A percentile compares a stretch with the other conserved stretches of the same genome.
Conservation (phyloP, 2,329 filamentous ascomycete genomes). For the Microascus cirrosus region DNA sequence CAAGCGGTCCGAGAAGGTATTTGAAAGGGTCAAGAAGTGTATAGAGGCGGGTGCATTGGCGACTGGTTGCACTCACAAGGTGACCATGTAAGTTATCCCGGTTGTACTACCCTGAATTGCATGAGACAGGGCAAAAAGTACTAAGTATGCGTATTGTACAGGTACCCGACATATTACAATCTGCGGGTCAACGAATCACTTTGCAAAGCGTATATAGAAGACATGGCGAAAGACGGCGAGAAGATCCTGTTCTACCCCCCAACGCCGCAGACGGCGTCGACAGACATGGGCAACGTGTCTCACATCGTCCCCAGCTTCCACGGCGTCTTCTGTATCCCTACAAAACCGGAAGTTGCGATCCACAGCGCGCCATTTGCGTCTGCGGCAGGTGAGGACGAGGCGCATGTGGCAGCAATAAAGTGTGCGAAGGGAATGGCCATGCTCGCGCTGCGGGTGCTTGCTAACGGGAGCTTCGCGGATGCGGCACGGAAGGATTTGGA, state of each 20-base stretch:
- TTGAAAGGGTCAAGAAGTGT: constrained; percentile 21
- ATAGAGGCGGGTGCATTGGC: constrained; percentile 22
- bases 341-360: constrained; percentile 12
- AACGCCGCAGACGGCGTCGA: constrained; percentile 21
- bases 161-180: constrained; percentile 26
- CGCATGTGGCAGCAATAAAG: constrained; percentile 26
- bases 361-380: constrained; percentile 28
- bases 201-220: constrained; percentile 27
- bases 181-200: constrained; percentile 31
- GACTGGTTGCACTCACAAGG: constrained; percentile 15
- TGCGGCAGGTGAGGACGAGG: constrained; percentile 23
- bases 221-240: constrained; percentile 24
- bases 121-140: neutral
- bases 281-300: constrained; percentile 41
- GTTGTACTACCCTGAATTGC: neutral
- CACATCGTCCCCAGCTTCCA: constrained; percentile 35
- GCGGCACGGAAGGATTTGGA: neutral
- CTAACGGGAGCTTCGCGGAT: neutral
- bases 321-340: constrained; percentile 29
- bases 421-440: constrained; percentile 33
- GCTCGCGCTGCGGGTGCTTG: constrained; percentile 18
- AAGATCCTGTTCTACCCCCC: constrained; percentile 17
- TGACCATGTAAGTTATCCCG: constrained; percentile 12
- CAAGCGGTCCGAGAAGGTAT: constrained; percentile 14
- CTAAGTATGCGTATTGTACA: neutral